Evolutionary conservation across 768 basidiomycete species (phyloP).

Genomic region (Leucosporidium yakuticum): DNA sequence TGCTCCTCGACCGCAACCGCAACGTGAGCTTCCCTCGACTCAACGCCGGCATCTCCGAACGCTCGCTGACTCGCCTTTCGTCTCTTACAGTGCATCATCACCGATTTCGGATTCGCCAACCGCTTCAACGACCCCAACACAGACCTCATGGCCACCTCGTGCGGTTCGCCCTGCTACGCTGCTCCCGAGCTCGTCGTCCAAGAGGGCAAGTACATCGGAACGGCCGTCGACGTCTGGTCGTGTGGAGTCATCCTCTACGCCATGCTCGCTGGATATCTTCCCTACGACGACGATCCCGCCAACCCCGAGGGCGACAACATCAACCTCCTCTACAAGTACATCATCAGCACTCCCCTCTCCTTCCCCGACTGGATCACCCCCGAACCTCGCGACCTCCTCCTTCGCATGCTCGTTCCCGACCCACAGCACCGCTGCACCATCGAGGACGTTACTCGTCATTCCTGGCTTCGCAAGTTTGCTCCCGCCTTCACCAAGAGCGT

Average conservation of each 20-base stretch:
- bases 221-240: constrained; percentile 96
- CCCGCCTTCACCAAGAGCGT: constrained; percentile 63
- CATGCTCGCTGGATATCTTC: constrained; percentile 95
- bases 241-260: constrained; percentile 95
- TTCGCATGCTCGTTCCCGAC: constrained; percentile 91
- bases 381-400: constrained; percentile 73
- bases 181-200: constrained; percentile 97
- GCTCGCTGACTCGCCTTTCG: not conserved
- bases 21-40: constrained; percentile 59
- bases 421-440: constrained; percentile 73
- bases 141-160: constrained; percentile 97
- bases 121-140: constrained; percentile 85
- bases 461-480: constrained; percentile 69
- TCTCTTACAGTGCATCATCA: constrained; percentile 57
- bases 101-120: constrained; percentile 98
- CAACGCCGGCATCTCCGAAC: not conserved
- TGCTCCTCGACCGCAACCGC: constrained; percentile 90
- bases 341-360: constrained; percentile 90
- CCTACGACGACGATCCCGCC: constrained; percentile 96
- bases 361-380: constrained; percentile 93
- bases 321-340: constrained; percentile 96
- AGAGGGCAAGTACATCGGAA: constrained; percentile 93
- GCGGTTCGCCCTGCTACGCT: constrained; percentile 95
- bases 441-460: constrained; percentile 72
- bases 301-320: constrained; percentile 99